These are phyloP conservation scores for Lactuca sativa DNA, from an alignment of 129 eudicot species.

Conservation along the genomic window DNA sequence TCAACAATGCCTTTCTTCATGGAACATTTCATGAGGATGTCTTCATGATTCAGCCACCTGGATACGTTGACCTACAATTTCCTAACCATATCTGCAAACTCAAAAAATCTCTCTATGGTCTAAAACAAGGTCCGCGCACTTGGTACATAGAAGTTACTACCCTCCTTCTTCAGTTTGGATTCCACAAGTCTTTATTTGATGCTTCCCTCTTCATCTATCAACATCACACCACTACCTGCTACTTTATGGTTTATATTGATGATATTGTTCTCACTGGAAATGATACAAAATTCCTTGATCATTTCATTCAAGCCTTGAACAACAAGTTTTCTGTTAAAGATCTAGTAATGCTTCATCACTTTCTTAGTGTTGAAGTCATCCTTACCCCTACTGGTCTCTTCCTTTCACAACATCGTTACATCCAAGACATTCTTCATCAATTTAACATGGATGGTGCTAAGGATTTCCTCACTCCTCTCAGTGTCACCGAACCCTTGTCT, in stretches of 20 bases:
- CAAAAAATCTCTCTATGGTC: not conserved
- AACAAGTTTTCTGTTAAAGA: not conserved
- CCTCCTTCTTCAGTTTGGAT: not conserved
- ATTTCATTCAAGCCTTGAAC: not conserved
- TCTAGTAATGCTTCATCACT: not conserved
- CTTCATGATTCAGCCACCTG: slow-evolving; percentile 5
- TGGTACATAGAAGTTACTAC: not conserved
- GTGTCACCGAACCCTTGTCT: not conserved
- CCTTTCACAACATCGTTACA: not conserved
- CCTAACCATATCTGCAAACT: not conserved
- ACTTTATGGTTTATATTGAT: slow-evolving; percentile 1
- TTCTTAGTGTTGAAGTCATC: not conserved
- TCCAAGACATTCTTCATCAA: not conserved
- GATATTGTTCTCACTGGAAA: not conserved
- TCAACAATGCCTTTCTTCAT: slow-evolving; percentile 9
- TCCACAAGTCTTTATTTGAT: not conserved
- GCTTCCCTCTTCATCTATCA: not conserved
- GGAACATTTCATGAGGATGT: not conserved
- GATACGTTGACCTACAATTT: not conserved
- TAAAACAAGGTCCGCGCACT: not conserved
- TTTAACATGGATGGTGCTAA: not conserved
- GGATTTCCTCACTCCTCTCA: not conserved
- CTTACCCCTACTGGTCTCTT: not conserved
- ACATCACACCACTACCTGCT: not conserved
- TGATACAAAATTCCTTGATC: not conserved